Conservation (phyloP, 768 basidiomycete species). For the Chalciporus pseudorubinellus region DNA sequence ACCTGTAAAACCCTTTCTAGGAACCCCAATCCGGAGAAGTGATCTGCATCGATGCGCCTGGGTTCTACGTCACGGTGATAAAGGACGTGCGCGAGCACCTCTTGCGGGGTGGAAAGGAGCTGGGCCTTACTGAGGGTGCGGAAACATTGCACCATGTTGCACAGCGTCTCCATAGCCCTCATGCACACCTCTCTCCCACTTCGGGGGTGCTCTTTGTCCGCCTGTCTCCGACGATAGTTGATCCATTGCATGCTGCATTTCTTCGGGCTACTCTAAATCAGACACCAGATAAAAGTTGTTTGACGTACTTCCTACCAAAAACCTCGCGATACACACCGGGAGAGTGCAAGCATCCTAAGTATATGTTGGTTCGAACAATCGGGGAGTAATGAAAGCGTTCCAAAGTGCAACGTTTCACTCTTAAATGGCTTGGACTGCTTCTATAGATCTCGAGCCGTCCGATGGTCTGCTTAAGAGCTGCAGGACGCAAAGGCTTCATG, state of each 20-base stretch:
- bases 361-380: too few relatives aligned
- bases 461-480: too few relatives aligned
- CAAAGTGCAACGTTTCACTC: too few relatives aligned
- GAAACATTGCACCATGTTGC: neutral
- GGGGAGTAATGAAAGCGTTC: too few relatives aligned
- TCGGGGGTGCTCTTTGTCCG: neutral
- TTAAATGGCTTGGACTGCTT: too few relatives aligned
- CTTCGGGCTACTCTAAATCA: neutral
- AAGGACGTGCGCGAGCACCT: neutral
- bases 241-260: neutral
- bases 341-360: too few relatives aligned
- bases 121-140: neutral
- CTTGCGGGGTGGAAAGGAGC: neutral
- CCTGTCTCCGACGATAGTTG: neutral
- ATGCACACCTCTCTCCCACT: neutral
- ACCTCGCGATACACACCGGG: neutral
- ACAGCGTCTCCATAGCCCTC: neutral
- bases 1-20: neutral
- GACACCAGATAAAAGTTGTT: neutral
- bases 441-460: too few relatives aligned
- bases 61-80: too few relatives aligned
- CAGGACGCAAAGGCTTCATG: too few relatives aligned
- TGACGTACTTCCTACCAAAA: neutral
- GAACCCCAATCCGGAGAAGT: neutral
- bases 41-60: neutral